These are phyloP conservation scores for Solanum hybrid DNA, from an alignment of 305 asterid genomes.

Conservation along the genomic window DNA sequence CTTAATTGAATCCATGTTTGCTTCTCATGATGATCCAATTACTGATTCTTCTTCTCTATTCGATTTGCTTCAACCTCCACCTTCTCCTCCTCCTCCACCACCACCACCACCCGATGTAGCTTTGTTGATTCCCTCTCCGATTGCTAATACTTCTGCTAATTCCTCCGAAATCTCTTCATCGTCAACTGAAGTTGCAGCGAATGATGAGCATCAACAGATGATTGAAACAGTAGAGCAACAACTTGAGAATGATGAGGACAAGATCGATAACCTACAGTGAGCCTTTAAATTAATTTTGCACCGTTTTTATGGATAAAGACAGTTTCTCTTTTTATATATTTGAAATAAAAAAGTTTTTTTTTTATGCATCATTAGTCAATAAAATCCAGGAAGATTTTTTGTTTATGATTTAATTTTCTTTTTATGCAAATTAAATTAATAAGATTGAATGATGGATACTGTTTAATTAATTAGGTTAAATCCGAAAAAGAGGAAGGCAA, in stretches of 20 bases:
- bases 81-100: neutral
- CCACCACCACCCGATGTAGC: neutral
- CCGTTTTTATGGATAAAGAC: neutral
- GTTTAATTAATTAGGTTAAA: constrained; percentile 33
- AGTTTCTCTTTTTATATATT: neutral
- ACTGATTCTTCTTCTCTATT: constrained; percentile 22
- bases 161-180: constrained; percentile 68
- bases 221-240: constrained; percentile 13
- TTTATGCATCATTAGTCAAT: neutral
- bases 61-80: constrained; percentile 34
- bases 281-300: constrained; percentile 1
- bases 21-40: constrained; percentile 22
- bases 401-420: neutral
- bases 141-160: constrained; percentile 51
- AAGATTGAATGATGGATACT: neutral
- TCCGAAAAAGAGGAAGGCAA: constrained; percentile 59
- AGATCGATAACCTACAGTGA: constrained; percentile 37
- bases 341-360: neutral
- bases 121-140: constrained; percentile 11
- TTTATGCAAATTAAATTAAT: neutral
- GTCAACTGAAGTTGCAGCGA: constrained; percentile 44
- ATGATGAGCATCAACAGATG: constrained; percentile 25
- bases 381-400: neutral
- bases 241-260: constrained; percentile 28
- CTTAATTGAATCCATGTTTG: constrained; percentile 31